Percentiles rank a stretch among this genome's conserved stretches.
phyloP scores from a whole-genome alignment of 2,329 filamentous ascomycete genomes.

The Exophiala viscosa region DNA sequence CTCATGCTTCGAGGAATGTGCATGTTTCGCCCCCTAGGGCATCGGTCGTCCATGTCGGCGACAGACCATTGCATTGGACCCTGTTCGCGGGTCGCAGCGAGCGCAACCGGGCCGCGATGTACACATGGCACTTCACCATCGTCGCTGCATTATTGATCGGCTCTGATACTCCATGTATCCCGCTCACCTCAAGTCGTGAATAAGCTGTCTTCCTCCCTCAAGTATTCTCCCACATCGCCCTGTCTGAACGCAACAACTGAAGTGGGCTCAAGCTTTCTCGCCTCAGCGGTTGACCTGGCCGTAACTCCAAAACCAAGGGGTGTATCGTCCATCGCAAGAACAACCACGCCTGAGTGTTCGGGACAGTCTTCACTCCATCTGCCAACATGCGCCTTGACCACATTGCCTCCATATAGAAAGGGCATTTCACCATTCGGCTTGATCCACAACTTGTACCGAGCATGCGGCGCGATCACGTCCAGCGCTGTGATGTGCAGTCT shows the following conservation, averaged over 20 bases:
- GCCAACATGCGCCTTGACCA: slow-evolving; percentile 77
- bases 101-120: too few species aligned
- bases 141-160: too few species aligned
- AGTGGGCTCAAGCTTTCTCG: slow-evolving; percentile 80
- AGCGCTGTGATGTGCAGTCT: slow-evolving; percentile 89
- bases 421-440: slow-evolving; percentile 97
- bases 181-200: slow-evolving; percentile 49
- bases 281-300: slow-evolving; percentile 79
- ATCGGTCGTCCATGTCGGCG: too few species aligned
- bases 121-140: too few species aligned
- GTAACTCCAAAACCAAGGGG: slow-evolving; percentile 87
- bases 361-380: slow-evolving; percentile 88
- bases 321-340: slow-evolving; percentile 88
- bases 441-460: slow-evolving; percentile 95
- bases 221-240: slow-evolving; percentile 89
- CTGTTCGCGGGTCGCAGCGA: too few species aligned
- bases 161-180: too few species aligned
- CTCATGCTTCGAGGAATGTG: too few species aligned
- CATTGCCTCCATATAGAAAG: slow-evolving; percentile 89
- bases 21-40: too few species aligned
- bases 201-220: slow-evolving; percentile 72
- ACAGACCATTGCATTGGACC: too few species aligned
- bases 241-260: slow-evolving; percentile 86
- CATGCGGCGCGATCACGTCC: slow-evolving; percentile 82
- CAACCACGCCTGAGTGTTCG: slow-evolving; percentile 86